Conservation (phyloP, 2,329 filamentous ascomycete species). For the Thielaviopsis cerberus region DNA sequence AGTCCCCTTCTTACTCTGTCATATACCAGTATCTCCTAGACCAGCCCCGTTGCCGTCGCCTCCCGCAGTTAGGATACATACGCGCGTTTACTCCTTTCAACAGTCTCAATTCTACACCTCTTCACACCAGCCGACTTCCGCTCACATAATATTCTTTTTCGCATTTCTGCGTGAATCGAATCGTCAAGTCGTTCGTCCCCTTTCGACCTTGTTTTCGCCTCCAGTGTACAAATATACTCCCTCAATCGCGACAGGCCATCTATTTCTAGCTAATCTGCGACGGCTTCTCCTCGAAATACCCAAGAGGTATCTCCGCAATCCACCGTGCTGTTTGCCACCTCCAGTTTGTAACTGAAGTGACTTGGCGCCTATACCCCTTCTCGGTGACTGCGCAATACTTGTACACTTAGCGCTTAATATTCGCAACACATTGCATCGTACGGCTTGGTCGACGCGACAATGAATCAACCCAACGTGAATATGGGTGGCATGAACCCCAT, state of each 20-base stretch:
- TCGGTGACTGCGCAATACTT: neutral
- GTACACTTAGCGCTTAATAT: neutral
- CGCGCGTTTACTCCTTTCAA: neutral
- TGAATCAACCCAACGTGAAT: constrained; percentile 38
- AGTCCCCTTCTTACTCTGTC: neutral
- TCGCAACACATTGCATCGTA: neutral
- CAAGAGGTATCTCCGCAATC: neutral
- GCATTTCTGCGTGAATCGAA: neutral
- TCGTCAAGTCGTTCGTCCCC: neutral
- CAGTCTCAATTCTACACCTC: neutral
- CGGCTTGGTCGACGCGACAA: constrained; percentile 15
- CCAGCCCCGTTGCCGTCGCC: constrained; percentile 7
- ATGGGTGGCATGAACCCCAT: constrained; percentile 53
- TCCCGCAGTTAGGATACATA: constrained; percentile 1
- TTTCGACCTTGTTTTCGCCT: neutral
- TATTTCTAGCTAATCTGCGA: neutral
- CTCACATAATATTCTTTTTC: neutral
- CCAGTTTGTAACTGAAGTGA: neutral
- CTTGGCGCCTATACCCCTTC: neutral
- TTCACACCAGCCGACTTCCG: neutral
- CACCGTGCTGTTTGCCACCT: neutral
- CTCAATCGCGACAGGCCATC: neutral
- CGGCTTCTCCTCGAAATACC: neutral
- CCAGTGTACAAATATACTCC: no score
- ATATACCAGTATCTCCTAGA: neutral